A percentile compares a stretch with the other conserved stretches of the same genome.
Conservation (phyloP, 2,329 filamentous ascomycete species). For the Aspergillus fumigatus region DNA sequence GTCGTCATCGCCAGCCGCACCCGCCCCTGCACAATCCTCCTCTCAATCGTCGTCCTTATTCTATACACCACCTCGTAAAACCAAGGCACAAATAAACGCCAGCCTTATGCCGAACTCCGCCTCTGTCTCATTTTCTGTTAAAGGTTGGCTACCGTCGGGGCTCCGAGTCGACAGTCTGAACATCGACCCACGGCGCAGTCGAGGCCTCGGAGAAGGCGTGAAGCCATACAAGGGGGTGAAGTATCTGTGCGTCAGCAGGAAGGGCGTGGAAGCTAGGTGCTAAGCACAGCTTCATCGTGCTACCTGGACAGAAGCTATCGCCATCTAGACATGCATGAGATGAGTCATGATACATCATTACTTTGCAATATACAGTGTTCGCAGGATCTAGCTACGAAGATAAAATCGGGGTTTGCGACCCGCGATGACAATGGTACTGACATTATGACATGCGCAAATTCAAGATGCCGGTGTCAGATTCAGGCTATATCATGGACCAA, state of each 20-base stretch:
- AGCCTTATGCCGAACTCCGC: constrained; percentile 76
- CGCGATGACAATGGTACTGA: background rate
- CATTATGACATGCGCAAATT: background rate
- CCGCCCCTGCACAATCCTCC: constrained; percentile 1
- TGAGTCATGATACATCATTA: constrained; percentile 5
- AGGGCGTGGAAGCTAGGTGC: constrained; percentile 47
- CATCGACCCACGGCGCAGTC: constrained; percentile 71
- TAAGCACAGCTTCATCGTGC: constrained; percentile 5
- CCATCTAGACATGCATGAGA: constrained; percentile 3
- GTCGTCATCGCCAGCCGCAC: background rate
- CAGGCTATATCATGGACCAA: background rate
- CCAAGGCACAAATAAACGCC: constrained; percentile 60
- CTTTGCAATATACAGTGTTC: background rate
- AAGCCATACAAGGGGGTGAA: constrained; percentile 98
- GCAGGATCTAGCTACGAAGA: background rate
- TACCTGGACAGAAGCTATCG: background rate
- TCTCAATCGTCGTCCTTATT: constrained; percentile 16
- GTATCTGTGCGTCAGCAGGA: constrained; percentile 71
- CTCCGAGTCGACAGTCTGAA: constrained; percentile 59
- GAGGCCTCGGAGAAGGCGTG: constrained; percentile 78
- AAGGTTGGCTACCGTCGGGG: constrained; percentile 62
- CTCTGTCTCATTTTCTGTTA: constrained; percentile 60
- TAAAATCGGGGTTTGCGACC: background rate
- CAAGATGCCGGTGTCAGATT: background rate
- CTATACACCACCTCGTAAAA: constrained; percentile 25